Evolutionary conservation across 768 basidiomycete genomes (phyloP), one percentile per base, ranked within the genome.

Genomic region (Russula sp.): DNA sequence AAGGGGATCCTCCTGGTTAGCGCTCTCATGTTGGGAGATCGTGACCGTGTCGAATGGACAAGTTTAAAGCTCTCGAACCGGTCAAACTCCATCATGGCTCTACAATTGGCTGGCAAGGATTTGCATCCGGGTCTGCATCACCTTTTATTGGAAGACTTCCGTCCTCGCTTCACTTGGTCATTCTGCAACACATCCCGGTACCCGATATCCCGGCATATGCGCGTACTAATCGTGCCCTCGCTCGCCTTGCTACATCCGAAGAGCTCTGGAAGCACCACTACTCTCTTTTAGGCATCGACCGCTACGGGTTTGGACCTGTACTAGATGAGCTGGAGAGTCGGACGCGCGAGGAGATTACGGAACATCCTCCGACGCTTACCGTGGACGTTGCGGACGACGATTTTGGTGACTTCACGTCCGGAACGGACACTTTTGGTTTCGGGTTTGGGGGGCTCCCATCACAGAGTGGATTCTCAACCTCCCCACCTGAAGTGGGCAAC

Each of bases 21-120:
- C 59, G 44, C 27, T 5, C 2, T 22, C 16, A 2, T 7, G 13
- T 34, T n/a, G 20, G 40, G 45, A 34, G n/a, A 35, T 58, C 5
- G 57, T 49, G 49, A 39, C 47, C 4, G 37, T 45, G 47, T 63
- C 52, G 35, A 42, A 90, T 92, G 91, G 87, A 95, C 77, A 90
- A 89, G 74, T 94, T 94, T 75, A 79, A 84, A n/a, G 82, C 90
- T 0, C 82, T 95, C 45, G 88, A 93, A 71, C 92, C 93, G 18
- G 73, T 75, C 59, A 71, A 71, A 52, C 70, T 76, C 27, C 70
- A 76, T 42, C 54, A 70, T 70, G 69, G 61, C 9, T 74, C 74
- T 49, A 37, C 64, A 20, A 39, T n/a, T 27, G 9, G 16, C 14
- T 42, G 35, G 14, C 56, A 50, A 40, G 39, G 40, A 18, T 37